phyloP scores from a whole-genome alignment of 148 eudicot species.

The Amaranthus hypochondriacus region DNA sequence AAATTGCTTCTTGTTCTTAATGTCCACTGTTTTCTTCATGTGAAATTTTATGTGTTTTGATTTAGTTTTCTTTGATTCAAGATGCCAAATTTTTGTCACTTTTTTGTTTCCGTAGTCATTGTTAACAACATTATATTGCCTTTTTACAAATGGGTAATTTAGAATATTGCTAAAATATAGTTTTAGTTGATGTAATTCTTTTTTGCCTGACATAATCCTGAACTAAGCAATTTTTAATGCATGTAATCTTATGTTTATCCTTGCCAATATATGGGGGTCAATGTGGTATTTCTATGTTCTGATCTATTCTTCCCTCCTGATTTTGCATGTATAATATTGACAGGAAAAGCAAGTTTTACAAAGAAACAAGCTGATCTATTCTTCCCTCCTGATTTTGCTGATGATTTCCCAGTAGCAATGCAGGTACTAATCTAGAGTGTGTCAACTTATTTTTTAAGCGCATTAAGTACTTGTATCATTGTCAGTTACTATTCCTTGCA shows the following conservation, averaged over 20 bases:
- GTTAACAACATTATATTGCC: no score
- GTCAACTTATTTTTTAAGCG: neutral
- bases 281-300: neutral
- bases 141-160: no score
- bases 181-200: neutral
- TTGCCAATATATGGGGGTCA: neutral
- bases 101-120: neutral
- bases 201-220: neutral
- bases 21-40: conserved; percentile 1
- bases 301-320: neutral
- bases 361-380: conserved; percentile 98
- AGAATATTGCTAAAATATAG: neutral
- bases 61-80: neutral
- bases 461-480: neutral
- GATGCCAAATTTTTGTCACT: neutral
- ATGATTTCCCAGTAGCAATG: conserved; percentile 97
- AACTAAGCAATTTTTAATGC: neutral
- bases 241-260: neutral
- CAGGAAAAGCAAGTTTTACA: conserved; percentile 80
- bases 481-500: neutral
- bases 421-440: conserved; percentile 47
- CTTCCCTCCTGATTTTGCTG: conserved; percentile 97
- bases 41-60: neutral
- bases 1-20: neutral
- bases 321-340: neutral